These are phyloP conservation scores for Phytophthora tentaculata DNA, from an alignment of 352 stramenopile species.

Conservation along the genomic window DNA sequence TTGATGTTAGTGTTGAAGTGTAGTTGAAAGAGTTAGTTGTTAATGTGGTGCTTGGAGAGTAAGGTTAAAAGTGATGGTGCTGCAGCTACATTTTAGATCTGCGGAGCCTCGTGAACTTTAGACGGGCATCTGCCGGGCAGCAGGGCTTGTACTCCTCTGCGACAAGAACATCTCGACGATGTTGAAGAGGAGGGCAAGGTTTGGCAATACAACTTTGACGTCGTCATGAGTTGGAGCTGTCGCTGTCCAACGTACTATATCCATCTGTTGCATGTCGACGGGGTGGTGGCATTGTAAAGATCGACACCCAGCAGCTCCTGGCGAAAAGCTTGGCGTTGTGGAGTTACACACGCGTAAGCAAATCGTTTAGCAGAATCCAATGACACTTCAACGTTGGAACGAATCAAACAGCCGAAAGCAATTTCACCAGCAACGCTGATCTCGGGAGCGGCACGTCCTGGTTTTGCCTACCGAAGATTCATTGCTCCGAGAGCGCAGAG, in stretches of 20 bases:
- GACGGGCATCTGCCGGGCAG: too few relatives aligned
- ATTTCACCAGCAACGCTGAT: conserved; percentile 17
- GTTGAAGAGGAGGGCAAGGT: not conserved
- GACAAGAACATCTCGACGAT: not conserved
- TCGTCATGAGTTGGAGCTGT: not conserved
- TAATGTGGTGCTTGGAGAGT: conserved; percentile 2
- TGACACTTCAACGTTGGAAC: conserved; percentile 10
- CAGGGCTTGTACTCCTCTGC: not conserved
- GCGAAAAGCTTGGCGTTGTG: conserved; percentile 21
- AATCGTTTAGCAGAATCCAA: conserved; percentile 8
- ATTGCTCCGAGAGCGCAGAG: too few relatives aligned
- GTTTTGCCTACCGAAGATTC: conserved; percentile 11
- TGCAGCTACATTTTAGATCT: too few relatives aligned
- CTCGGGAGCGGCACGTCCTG: conserved; percentile 4
- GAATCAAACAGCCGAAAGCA: conserved; percentile 10
- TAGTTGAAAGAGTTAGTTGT: not conserved
- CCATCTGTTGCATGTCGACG: conserved; percentile 13
- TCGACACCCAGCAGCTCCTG: conserved; percentile 2
- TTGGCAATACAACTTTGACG: not conserved
- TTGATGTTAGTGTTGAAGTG: conserved; percentile 1
- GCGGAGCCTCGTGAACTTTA: too few relatives aligned
- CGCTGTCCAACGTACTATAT: conserved; percentile 15
- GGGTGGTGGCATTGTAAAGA: not conserved
- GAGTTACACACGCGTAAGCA: conserved; percentile 12
- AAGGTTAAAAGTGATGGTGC: conserved; percentile 15